A percentile compares a stretch with the other conserved stretches of the same genome.
phyloP scores from a whole-genome alignment of 1,284 basidiomycete genomes.

The Sphaerobolus stellatus region DNA sequence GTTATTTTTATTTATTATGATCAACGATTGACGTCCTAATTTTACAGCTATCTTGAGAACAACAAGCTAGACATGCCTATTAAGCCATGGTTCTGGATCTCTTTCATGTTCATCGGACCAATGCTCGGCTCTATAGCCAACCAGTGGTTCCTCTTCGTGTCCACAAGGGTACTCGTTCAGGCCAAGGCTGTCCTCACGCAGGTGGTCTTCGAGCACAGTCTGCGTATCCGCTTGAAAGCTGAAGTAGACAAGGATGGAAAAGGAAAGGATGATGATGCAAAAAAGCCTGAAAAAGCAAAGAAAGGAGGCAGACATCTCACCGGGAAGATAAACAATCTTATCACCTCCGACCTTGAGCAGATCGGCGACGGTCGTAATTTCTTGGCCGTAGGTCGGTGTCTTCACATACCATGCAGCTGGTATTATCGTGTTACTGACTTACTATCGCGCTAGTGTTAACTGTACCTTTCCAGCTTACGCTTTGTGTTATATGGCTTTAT shows the following conservation, averaged over 20 bases:
- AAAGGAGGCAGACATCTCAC: conserved; percentile 40
- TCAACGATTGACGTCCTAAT: no score
- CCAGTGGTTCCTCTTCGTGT: background rate
- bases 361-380: conserved; percentile 46
- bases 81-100: conserved; percentile 62
- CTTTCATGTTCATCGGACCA: conserved; percentile 61
- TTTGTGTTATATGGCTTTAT: conserved; percentile 46
- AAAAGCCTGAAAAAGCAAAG: background rate
- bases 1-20: no score
- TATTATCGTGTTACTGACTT: conserved; percentile 17
- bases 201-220: conserved; percentile 67
- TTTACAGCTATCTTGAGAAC: no score
- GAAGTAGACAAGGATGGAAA: conserved; percentile 34
- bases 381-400: conserved; percentile 31
- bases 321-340: conserved; percentile 61
- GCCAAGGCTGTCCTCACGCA: conserved; percentile 65
- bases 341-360: conserved; percentile 50
- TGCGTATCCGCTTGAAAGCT: conserved; percentile 65
- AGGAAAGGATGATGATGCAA: conserved; percentile 15
- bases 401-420: no score
- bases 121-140: conserved; percentile 34
- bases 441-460: conserved; percentile 26
- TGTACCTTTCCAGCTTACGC: conserved; percentile 35
- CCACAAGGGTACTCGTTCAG: conserved; percentile 35
- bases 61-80: conserved; percentile 38